Percentiles rank a stretch among this genome's conserved stretches.
phyloP scores from a whole-genome alignment of 345 rosid genomes.

The Physaria fendleri region DNA sequence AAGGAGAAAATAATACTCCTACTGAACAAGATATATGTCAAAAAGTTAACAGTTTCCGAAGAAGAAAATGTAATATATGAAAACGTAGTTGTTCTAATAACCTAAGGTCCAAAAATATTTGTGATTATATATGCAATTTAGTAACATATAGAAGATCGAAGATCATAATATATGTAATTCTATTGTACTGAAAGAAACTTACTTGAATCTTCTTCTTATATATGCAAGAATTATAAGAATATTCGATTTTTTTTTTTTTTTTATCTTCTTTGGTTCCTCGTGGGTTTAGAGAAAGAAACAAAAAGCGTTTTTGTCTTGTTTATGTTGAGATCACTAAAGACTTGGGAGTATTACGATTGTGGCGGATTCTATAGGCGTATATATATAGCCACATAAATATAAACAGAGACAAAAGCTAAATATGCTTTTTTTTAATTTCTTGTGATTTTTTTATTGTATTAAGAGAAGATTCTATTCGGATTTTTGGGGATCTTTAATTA shows the following conservation, averaged over 20 bases:
- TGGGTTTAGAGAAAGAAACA: slow-evolving; percentile 18
- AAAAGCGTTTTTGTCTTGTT: slow-evolving; percentile 27
- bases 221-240: slow-evolving; percentile 1
- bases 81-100: not conserved
- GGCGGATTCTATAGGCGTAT: slow-evolving; percentile 29
- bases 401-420: slow-evolving; percentile 29
- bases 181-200: slow-evolving; percentile 10
- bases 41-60: slow-evolving; percentile 4
- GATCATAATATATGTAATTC: not conserved
- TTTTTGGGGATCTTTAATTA: slow-evolving; percentile 24
- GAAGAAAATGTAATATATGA: not conserved
- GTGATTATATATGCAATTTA: not conserved
- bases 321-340: slow-evolving; percentile 16
- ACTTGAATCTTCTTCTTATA: slow-evolving; percentile 24
- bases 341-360: slow-evolving; percentile 3
- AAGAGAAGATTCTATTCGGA: slow-evolving; percentile 26
- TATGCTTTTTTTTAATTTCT: slow-evolving; percentile 20
- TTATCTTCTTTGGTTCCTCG: slow-evolving; percentile 5
- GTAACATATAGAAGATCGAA: not conserved
- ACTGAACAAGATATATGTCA: not conserved
- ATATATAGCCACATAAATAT: slow-evolving; percentile 22
- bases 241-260: not conserved
- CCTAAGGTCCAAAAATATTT: not conserved
- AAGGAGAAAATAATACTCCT: too few species aligned
- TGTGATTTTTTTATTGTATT: not conserved